Conservation (phyloP, 2,329 filamentous ascomycete genomes). For the Penicillium sp. region DNA sequence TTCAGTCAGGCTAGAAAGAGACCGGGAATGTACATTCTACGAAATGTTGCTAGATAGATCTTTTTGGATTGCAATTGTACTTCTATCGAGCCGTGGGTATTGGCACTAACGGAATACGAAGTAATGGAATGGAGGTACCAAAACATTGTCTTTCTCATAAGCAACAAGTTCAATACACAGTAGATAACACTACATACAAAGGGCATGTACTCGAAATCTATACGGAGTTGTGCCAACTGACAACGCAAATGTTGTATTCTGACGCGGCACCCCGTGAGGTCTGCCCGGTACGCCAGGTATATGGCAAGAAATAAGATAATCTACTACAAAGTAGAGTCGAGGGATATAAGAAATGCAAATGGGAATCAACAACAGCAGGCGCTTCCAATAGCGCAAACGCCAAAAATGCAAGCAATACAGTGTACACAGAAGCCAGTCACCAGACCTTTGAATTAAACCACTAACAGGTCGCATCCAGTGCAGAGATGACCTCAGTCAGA, state of each 20-base stretch:
- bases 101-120: background rate
- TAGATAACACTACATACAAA: background rate
- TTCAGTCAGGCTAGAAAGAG: background rate
- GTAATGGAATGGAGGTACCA: background rate
- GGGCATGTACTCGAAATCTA: background rate
- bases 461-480: slow-evolving; percentile 2
- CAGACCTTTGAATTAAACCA: background rate
- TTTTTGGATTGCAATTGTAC: background rate
- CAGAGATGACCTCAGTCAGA: slow-evolving; percentile 25
- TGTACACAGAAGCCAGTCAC: slow-evolving; percentile 2
- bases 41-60: background rate
- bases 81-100: background rate
- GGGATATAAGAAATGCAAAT: slow-evolving; percentile 8
- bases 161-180: background rate
- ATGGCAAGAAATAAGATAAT: background rate
- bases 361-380: slow-evolving; percentile 10
- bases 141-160: background rate
- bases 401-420: slow-evolving; percentile 19
- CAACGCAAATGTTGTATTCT: background rate
- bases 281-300: background rate
- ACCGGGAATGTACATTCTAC: background rate
- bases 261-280: background rate
- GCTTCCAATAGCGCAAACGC: slow-evolving; percentile 18
- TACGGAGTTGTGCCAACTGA: background rate
- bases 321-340: background rate